Evolutionary conservation across 352 stramenopile species (phyloP), one percentile per base, ranked within the genome.

Genomic region (Globisporangium splendens): DNA sequence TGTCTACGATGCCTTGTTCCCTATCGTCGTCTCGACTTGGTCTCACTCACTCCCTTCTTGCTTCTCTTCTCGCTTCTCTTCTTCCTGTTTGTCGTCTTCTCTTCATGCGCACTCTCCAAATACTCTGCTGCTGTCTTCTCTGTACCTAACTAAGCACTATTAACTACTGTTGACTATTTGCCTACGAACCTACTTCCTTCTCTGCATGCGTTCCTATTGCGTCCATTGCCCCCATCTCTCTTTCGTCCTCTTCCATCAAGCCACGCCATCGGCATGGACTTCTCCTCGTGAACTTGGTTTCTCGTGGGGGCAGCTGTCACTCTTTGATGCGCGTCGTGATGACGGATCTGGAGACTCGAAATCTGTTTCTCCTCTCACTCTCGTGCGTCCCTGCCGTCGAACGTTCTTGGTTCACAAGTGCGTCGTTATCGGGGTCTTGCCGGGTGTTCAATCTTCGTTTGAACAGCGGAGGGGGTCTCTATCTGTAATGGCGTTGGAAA

Each of bases 401-500:
- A 8, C 28, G 28, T 35, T n/a, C n/a, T n/a, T n/a, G n/a, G n/a
- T n/a, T n/a, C n/a, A n/a, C n/a, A 35, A 35, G 24, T 8, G 10
- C 28, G 28, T 35, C 28, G 35, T 47, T 39, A 39, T 56, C 46
- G 20, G 21, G 21, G 46, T 38, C 46, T 43, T 28, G 52, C 38
- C 17, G 35, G 13, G 24, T 50, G 1, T 48, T 35, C 28, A 35
- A 35, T 35, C 28, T 10, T 35, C 28, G 28, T 49, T 22, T 50
- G 28, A 53, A 58, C 47, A 20, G 43, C 48, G 8, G 35, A n/a
- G 13, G 51, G 15, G 13, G 21, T 22, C 50, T 74, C 70, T 79
- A 76, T 60, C 63, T 66, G 65, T 65, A 76, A 41, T 73, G 70
- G 24, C 68, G 67, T 54, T 73, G 59, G 18, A 68, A 70, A 31